A percentile compares a stretch with the other conserved stretches of the same genome.
phyloP scores from a whole-genome alignment of 768 basidiomycete species.

The Tephrocybe sp. region DNA sequence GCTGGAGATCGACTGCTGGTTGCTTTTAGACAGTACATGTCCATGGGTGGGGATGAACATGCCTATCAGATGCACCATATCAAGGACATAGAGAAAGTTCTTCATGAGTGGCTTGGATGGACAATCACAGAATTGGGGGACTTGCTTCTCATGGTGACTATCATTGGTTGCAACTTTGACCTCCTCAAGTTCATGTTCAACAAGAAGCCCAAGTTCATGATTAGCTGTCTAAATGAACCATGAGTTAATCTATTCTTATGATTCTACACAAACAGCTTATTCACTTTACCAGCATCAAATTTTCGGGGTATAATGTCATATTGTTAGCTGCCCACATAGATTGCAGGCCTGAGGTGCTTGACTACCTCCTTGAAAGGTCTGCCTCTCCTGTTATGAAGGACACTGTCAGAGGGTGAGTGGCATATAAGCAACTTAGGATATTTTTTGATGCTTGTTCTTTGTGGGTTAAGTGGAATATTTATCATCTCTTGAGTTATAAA shows the following conservation, averaged over 20 bases:
- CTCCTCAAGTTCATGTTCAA: too few species aligned
- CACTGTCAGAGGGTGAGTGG: slow-evolving; percentile 42
- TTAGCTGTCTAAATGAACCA: slow-evolving; percentile 41
- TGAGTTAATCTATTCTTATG: slow-evolving; percentile 24
- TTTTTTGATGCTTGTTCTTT: not conserved
- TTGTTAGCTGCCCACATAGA: slow-evolving; percentile 37
- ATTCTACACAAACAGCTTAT: too few species aligned
- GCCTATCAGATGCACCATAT: slow-evolving; percentile 43
- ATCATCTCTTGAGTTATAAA: slow-evolving; percentile 42
- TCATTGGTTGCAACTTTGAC: slow-evolving; percentile 35
- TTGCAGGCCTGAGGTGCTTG: slow-evolving; percentile 34
- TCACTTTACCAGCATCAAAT: slow-evolving; percentile 38
- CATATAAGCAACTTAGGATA: too few species aligned
- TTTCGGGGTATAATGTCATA: slow-evolving; percentile 44
- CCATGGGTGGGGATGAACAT: slow-evolving; percentile 38
- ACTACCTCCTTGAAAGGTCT: slow-evolving; percentile 49
- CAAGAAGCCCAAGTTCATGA: slow-evolving; percentile 40
- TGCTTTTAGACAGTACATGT: slow-evolving; percentile 52
- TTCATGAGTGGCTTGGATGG: slow-evolving; percentile 58
- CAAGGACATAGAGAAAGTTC: slow-evolving; percentile 35
- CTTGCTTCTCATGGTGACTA: slow-evolving; percentile 48
- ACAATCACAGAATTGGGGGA: slow-evolving; percentile 45
- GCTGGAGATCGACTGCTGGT: slow-evolving; percentile 42
- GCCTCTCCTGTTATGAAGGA: slow-evolving; percentile 45
- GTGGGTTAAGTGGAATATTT: slow-evolving; percentile 45